Evolutionary conservation across 176 grass and related monocot genomes (phyloP), one percentile per base, ranked within the genome.

Genomic region (Neostapfia colusana): DNA sequence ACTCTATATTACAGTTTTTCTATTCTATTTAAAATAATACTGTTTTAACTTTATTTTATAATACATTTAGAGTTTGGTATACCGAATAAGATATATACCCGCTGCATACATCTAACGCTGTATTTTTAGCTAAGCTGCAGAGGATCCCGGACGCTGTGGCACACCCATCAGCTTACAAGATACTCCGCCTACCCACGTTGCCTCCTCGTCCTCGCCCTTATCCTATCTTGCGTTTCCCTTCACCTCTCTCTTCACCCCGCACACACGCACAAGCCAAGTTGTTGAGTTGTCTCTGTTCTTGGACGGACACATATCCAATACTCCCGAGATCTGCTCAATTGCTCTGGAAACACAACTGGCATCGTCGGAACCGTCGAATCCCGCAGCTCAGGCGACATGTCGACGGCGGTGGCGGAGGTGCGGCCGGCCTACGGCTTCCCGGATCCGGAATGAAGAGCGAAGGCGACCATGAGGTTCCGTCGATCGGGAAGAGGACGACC

Each of bases 121-220:
- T 3, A 49, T 49, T 49, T 13, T 51, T 15, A 59, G 38, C 1
- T 18, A n/a, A 2, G 67, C 18, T 48, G 51, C 15, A 83, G 75
- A 84, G 75, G 63, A 88, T 84, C 75, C 86, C 15, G 43, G 27
- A 12, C 0, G 0, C 42, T 1, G 63, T 7, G 41, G 12, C 69
- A 12, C 41, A 12, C 41, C 63, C 55, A 25, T 11, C 60, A 49
- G 64, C 65, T 76, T 88, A 84, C 86, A 88, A 81, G 81, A 65
- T n/a, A 81, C 77, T 72, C 46, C 70, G 70, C 65, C 48, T 16
- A 88, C 71, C 46, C 71, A 81, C 27, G 16, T 46, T 36, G 62
- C 35, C n/a, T 69, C 44, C n/a, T 31, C 75, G 62, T 67, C 65
- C 56, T 81, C 67, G 86, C 81, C 40, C 86, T 88, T 84, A 84